Percentiles rank a stretch among this genome's conserved stretches.
Evolutionary conservation across 495 filamentous ascomycete species (phyloP).

Genomic region (Oidiodendron maius): DNA sequence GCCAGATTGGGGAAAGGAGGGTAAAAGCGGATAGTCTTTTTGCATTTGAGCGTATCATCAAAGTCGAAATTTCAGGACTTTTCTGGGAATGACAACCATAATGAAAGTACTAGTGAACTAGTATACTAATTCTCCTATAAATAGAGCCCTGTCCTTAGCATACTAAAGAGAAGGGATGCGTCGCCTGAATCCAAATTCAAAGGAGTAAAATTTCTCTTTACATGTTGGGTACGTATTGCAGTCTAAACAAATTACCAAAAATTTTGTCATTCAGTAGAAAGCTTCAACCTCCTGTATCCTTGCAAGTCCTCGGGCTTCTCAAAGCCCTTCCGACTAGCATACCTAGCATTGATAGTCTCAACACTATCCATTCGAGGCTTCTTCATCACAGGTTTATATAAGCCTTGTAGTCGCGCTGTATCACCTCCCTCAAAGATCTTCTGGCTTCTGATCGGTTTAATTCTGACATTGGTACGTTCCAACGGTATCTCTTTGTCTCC

Average conservation of each 20-base stretch:
- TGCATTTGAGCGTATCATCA: no score
- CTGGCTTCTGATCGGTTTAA: slow-evolving; percentile 33
- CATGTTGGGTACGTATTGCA: no score
- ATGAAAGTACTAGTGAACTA: no score
- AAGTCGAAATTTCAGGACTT: no score
- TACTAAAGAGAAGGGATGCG: no score
- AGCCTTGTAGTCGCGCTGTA: slow-evolving; percentile 49
- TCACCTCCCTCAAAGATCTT: slow-evolving; percentile 71
- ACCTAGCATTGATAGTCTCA: slow-evolving; percentile 71
- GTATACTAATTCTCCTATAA: no score
- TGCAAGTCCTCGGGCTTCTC: slow-evolving; percentile 36
- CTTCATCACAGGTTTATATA: slow-evolving; percentile 66
- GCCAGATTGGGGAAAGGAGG: slow-evolving; percentile 34
- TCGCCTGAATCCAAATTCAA: no score
- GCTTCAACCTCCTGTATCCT: slow-evolving; percentile 25
- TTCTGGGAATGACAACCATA: no score
- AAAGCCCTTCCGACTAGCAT: slow-evolving; percentile 64
- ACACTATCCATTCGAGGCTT: slow-evolving; percentile 55
- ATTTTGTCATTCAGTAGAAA: no score
- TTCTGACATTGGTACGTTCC: not conserved
- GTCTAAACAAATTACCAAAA: no score
- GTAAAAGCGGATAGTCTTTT: not conserved
- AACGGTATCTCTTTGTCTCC: slow-evolving; percentile 27
- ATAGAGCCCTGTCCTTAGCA: no score
- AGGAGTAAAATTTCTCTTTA: no score